These are phyloP conservation scores for Hericium rajendrae DNA, from an alignment of 768 basidiomycete species.

Conservation along the genomic window DNA sequence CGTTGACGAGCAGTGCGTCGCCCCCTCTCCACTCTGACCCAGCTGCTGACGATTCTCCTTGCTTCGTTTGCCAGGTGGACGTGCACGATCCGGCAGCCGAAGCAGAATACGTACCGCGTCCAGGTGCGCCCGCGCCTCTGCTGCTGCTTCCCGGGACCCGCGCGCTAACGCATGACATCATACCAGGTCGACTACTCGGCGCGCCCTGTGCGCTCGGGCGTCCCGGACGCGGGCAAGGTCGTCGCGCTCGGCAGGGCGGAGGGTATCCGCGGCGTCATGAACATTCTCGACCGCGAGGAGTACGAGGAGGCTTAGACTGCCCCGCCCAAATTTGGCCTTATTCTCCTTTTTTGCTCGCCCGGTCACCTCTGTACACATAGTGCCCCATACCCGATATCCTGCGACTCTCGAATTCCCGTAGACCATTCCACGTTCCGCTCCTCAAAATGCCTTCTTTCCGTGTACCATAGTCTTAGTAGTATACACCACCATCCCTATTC, in stretches of 20 bases:
- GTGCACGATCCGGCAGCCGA: slow-evolving; percentile 48
- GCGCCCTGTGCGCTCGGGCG: slow-evolving; percentile 41
- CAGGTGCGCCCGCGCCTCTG: slow-evolving; percentile 30
- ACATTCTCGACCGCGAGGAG: slow-evolving; percentile 38
- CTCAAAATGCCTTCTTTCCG: too few species aligned
- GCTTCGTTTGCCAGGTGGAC: slow-evolving; percentile 40
- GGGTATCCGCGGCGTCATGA: slow-evolving; percentile 69
- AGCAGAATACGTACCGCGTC: slow-evolving; percentile 28
- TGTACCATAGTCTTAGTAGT: background rate
- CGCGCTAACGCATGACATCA: background rate
- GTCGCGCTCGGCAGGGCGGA: slow-evolving; percentile 51
- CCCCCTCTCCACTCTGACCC: background rate
- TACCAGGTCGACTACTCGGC: slow-evolving; percentile 55
- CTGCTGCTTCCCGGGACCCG: background rate
- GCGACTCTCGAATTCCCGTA: background rate
- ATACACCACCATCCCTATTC: background rate
- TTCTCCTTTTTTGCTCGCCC: background rate
- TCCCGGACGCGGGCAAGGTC: slow-evolving; percentile 49
- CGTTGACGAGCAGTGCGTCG: background rate
- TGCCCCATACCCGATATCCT: background rate
- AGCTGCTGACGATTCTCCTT: background rate
- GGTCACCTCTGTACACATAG: background rate
- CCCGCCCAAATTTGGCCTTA: background rate
- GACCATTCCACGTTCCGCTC: too few species aligned
- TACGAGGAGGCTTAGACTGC: too few species aligned